phyloP scores from a whole-genome alignment of 2,329 filamentous ascomycete species.

The Beauveria bassiana region DNA sequence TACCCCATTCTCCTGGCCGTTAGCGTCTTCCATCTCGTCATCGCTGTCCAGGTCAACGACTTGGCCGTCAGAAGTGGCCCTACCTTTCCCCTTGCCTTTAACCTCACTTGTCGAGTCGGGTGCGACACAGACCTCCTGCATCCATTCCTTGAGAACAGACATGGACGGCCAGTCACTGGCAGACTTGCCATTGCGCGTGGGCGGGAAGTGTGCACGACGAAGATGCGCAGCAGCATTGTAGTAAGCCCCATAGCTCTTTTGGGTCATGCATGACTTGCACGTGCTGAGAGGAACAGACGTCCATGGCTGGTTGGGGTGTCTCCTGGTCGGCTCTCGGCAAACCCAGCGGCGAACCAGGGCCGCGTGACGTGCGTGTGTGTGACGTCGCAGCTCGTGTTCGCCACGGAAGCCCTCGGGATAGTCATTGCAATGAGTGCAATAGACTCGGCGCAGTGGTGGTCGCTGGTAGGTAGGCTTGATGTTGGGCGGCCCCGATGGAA shows the following conservation, averaged over 20 bases:
- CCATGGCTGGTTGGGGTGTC: conserved; percentile 27
- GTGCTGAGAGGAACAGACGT: conserved; percentile 42
- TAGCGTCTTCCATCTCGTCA: conserved; percentile 7
- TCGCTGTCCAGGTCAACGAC: background rate
- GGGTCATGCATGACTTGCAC: conserved; percentile 49
- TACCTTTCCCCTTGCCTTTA: conserved; percentile 40
- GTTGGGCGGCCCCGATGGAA: conserved; percentile 1
- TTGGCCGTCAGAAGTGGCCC: conserved; percentile 13
- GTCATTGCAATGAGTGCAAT: conserved; percentile 71
- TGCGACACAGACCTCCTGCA: conserved; percentile 49
- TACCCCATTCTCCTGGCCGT: background rate
- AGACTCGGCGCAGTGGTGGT: conserved; percentile 60
- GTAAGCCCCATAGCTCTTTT: conserved; percentile 51
- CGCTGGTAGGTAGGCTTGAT: conserved; percentile 39
- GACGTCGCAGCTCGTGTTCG: conserved; percentile 74
- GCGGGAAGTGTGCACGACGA: conserved; percentile 48
- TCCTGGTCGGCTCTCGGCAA: conserved; percentile 41
- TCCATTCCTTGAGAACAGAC: conserved; percentile 52
- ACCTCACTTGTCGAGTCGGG: conserved; percentile 43
- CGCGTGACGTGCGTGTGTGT: conserved; percentile 52
- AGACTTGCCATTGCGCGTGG: conserved; percentile 43
- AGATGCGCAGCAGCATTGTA: conserved; percentile 54
- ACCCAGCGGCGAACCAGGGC: conserved; percentile 48
- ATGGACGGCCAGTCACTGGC: conserved; percentile 53
- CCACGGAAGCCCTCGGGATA: conserved; percentile 83